Evolutionary conservation across 805 yeast species (phyloP).

Genomic region (Suhomyces canberraensis): DNA sequence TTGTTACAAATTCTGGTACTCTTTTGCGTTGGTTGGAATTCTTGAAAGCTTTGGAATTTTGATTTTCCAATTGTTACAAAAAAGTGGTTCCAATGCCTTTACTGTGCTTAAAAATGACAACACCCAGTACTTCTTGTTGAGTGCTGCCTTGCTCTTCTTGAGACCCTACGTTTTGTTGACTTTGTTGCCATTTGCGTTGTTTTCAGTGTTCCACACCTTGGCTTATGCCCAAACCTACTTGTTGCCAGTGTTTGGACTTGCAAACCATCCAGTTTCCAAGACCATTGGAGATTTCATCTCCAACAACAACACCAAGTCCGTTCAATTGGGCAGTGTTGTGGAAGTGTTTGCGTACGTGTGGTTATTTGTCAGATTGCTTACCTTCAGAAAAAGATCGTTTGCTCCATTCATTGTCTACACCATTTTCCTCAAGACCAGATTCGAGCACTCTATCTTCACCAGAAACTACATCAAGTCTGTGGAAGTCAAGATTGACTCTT

Average conservation of each 20-base stretch:
- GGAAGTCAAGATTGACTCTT: conserved; percentile 51
- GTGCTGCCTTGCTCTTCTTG: conserved; percentile 47
- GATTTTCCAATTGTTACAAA: conserved; percentile 50
- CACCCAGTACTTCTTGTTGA: conserved; percentile 62
- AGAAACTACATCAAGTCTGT: conserved; percentile 63
- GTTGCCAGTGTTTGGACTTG: conserved; percentile 56
- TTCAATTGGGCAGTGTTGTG: conserved; percentile 37
- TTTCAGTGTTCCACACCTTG: conserved; percentile 78
- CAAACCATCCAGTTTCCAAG: conserved; percentile 29
- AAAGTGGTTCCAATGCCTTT: conserved; percentile 22
- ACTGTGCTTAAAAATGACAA: conserved; percentile 52
- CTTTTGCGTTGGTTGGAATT: conserved; percentile 59
- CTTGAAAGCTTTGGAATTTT: conserved; percentile 75
- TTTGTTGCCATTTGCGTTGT: conserved; percentile 68
- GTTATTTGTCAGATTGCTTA: conserved; percentile 48
- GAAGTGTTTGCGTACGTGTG: conserved; percentile 44
- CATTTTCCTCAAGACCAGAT: conserved; percentile 71
- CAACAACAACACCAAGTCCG: conserved; percentile 34
- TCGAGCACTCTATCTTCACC: conserved; percentile 70
- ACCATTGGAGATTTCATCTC: conserved; percentile 38
- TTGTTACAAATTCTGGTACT: conserved; percentile 45
- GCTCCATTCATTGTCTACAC: conserved; percentile 51
- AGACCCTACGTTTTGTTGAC: conserved; percentile 62
- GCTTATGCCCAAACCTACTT: conserved; percentile 64
- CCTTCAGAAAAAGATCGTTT: conserved; percentile 65